A percentile compares a stretch with the other conserved stretches of the same genome.
phyloP scores from a whole-genome alignment of 352 stramenopile species.

The Globisporangium okanoganense region DNA sequence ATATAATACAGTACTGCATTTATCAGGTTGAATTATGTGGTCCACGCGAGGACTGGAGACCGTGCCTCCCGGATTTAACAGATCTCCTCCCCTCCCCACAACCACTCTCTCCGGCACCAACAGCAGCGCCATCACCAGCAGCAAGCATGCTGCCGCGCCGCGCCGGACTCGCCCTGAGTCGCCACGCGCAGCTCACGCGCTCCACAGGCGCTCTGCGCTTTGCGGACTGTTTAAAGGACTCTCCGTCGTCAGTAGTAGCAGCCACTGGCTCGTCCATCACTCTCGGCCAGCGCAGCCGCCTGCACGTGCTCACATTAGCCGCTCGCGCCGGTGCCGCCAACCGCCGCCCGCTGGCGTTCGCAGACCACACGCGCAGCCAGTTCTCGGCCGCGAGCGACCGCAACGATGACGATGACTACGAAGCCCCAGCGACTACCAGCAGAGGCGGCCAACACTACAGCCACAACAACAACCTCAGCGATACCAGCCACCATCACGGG shows the following conservation, averaged over 20 bases:
- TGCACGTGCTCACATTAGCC: conserved; percentile 15
- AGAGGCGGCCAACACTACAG: not conserved
- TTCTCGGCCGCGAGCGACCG: conserved; percentile 13
- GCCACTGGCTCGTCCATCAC: not conserved
- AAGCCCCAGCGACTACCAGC: not conserved
- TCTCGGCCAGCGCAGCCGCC: conserved; percentile 5
- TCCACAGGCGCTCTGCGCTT: not conserved
- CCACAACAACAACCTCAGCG: not conserved
- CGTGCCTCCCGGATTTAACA: conserved; percentile 5
- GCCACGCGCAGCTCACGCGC: conserved; percentile 7
- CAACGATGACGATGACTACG: conserved; percentile 4
- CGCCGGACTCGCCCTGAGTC: conserved; percentile 8
- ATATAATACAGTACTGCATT: too few relatives aligned
- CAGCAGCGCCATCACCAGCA: not conserved
- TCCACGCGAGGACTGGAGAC: not conserved
- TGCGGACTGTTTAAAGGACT: not conserved
- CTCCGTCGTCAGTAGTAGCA: not conserved
- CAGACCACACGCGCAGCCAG: conserved; percentile 3
- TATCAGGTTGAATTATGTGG: not conserved
- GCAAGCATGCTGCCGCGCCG: conserved; percentile 14
- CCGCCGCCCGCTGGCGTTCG: conserved; percentile 6
- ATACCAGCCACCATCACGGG: not conserved
- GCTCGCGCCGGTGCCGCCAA: not conserved
- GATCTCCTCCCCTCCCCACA: conserved; percentile 9
- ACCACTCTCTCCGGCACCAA: conserved; percentile 3